These are phyloP conservation scores for Lecanicillium sp. DNA, from an alignment of 2,329 filamentous ascomycete genomes.

Conservation along the genomic window DNA sequence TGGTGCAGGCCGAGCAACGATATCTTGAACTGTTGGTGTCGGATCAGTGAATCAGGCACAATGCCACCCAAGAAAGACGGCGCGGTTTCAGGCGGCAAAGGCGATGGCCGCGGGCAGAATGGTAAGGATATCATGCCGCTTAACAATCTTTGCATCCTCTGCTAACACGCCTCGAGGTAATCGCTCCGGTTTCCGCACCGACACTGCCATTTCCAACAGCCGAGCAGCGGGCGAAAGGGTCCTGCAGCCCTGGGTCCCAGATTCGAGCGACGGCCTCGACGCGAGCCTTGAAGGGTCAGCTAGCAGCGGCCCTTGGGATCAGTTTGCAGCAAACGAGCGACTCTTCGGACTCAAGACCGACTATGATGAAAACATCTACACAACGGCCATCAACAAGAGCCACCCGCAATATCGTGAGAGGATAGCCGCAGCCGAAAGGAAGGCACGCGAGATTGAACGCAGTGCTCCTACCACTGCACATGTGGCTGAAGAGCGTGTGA, in stretches of 20 bases:
- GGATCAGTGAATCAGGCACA: not conserved
- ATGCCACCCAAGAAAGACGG: constrained; percentile 14
- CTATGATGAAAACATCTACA: constrained; percentile 94
- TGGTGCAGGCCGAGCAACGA: too few relatives aligned
- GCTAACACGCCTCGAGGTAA: constrained; percentile 46
- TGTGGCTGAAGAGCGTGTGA: constrained; percentile 81
- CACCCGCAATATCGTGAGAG: constrained; percentile 77
- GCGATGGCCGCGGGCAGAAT: constrained; percentile 27
- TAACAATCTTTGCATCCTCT: not conserved
- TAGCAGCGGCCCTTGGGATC: constrained; percentile 67
- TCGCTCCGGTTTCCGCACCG: constrained; percentile 70
- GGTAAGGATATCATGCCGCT: constrained; percentile 23
- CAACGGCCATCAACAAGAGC: constrained; percentile 78
- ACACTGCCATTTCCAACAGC: constrained; percentile 77
- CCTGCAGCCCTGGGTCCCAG: constrained; percentile 77
- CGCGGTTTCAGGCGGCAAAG: constrained; percentile 10
- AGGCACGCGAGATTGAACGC: constrained; percentile 84
- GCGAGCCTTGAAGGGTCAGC: constrained; percentile 61
- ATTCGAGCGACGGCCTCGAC: constrained; percentile 54
- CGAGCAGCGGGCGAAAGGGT: constrained; percentile 64
- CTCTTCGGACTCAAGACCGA: constrained; percentile 83
- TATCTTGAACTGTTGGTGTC: too few relatives aligned
- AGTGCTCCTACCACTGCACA: constrained; percentile 70
- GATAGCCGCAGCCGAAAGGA: constrained; percentile 70
- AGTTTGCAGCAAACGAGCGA: constrained; percentile 84